A percentile compares a stretch with the other conserved stretches of the same genome.
These are phyloP conservation scores for Beauveria varroae DNA, from an alignment of 2,329 filamentous ascomycete species.

Conservation along the genomic window DNA sequence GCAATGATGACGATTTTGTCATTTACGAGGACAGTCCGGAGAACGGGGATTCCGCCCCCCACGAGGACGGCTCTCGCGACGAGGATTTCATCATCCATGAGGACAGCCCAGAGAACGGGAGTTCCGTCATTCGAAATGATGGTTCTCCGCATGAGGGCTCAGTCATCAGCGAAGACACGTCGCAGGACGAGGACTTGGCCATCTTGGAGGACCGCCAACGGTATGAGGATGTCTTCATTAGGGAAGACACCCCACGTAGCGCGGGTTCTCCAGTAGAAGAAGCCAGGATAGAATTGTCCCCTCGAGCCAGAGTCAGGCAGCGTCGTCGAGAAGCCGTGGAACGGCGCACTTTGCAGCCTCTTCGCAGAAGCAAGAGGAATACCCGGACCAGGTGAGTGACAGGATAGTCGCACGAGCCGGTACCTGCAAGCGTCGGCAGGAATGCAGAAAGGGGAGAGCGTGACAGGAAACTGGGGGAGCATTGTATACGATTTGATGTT, in stretches of 20 bases:
- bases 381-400: background rate
- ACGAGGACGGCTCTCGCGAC: background rate
- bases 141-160: background rate
- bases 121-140: background rate
- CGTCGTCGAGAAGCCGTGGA: background rate
- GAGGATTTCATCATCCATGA: background rate
- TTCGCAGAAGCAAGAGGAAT: slow-evolving; percentile 2
- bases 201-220: background rate
- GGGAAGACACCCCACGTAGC: background rate
- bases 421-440: no score
- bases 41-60: background rate
- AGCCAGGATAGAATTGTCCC: background rate
- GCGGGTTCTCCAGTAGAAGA: background rate
- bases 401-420: background rate
- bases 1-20: background rate
- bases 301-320: background rate
- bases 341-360: background rate
- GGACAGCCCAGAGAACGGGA: background rate
- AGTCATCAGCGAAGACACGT: background rate
- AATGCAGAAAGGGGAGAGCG: no score
- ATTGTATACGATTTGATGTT: no score
- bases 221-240: background rate
- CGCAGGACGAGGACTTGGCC: background rate
- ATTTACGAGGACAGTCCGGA: background rate
- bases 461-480: no score